Conservation (phyloP, 371 early-diverging fungal genomes). For the Sporodiniella umbellata region DNA sequence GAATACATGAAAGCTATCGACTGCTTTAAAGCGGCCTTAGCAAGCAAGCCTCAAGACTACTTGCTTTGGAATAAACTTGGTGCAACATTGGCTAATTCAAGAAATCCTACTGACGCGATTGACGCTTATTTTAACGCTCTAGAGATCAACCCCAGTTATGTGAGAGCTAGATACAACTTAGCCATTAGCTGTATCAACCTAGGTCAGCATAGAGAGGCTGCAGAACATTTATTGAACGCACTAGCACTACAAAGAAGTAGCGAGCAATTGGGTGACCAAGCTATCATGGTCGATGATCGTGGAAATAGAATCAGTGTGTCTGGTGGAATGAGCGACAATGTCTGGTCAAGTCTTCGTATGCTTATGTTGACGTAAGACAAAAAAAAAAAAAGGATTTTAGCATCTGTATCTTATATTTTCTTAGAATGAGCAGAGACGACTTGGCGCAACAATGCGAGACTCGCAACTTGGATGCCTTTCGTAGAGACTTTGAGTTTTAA, state of each 20-base stretch:
- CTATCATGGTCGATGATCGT: conserved; percentile 55
- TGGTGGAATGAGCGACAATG: conserved; percentile 62
- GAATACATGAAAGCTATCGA: conserved; percentile 92
- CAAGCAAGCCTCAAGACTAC: conserved; percentile 81
- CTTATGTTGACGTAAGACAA: conserved; percentile 66
- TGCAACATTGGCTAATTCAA: conserved; percentile 88
- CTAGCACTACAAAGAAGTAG: conserved; percentile 68
- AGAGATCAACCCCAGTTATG: conserved; percentile 85
- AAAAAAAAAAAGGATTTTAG: background rate
- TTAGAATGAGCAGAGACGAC: conserved; percentile 61
- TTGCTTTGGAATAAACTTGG: conserved; percentile 93
- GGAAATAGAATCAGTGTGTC: conserved; percentile 19
- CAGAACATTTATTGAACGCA: conserved; percentile 83
- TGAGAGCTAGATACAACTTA: conserved; percentile 92
- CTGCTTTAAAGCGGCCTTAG: conserved; percentile 89
- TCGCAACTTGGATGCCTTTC: conserved; percentile 68
- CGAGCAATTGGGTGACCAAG: conserved; percentile 56
- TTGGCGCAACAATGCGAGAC: conserved; percentile 67
- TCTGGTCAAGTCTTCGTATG: conserved; percentile 84
- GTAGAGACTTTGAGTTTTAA: conserved; percentile 77
- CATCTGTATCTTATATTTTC: background rate
- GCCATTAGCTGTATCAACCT: conserved; percentile 89
- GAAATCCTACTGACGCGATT: conserved; percentile 72
- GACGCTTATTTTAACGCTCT: conserved; percentile 90
- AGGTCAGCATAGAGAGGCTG: conserved; percentile 83